Evolutionary conservation across 345 rosid species (phyloP), one percentile per base, ranked within the genome.

Genomic region (Linum trigynum): DNA sequence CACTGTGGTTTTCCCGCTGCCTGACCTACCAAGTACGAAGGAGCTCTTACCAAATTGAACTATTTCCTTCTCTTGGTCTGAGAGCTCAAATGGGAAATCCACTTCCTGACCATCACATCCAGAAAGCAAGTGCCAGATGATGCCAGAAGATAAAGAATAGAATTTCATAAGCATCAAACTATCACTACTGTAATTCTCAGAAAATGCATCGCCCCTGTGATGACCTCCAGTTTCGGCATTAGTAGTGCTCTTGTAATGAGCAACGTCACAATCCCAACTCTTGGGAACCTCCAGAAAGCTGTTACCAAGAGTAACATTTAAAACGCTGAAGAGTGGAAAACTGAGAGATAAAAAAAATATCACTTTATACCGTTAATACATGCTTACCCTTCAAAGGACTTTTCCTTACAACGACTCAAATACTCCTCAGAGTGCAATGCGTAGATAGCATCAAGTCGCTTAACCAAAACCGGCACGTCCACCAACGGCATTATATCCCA

Each of bases 1-100:
- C 36, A 57, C 61, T n/a, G 61, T 57, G 14, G 67, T 50, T 55
- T 65, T 65, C 39, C 67, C 67, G 7, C 57, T 65, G 40, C 67
- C 60, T 35, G 67, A 65, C 37, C 67, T 35, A 10, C 67, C 67
- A 2, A 65, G 67, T 5, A 65, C 16, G 38, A 65, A 65, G 14
- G 42, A 23, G 42, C 67, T 65, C 55, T 57, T 51, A 7, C 9
- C 38, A 36, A 50, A 65, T 8, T 50, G 17, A 38, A 65, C 23
- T 1, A 48, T 55, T 40, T 65, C 67, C 67, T 16, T 65, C 38
- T 50, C 67, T 65, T 65, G 39, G 15, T 65, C 67, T 2, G 40
- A 16, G 2, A 65, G 23, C 39, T 65, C 58, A 5, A 65, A 65
- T 15, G 59, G 67, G 7, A 65, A 38, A 2, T 50, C 67, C 17